Base-by-base conservation (phyloP, 2,329 filamentous ascomycete species). In the Fusarium nematophilum region DNA sequence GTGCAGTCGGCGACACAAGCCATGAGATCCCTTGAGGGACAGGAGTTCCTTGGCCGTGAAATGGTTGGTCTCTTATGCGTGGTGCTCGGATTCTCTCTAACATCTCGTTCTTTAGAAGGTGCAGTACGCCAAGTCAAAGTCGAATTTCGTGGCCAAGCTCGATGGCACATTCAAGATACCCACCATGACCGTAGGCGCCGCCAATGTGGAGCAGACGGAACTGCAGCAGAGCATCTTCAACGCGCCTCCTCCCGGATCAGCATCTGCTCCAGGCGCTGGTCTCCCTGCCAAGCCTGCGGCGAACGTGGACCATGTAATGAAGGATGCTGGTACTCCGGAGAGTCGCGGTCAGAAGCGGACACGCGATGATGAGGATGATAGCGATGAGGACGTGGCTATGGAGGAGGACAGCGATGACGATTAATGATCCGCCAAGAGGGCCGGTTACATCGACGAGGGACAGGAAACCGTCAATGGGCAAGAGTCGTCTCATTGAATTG, bases 1-100 rank as follows among this genome's bases (percentile, higher is more conserved):
- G 82, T 94, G 27, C 90, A 97, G 65, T 88, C 92, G n/a, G 92
- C 93, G 45, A 97, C 93, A 18, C 92, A 97, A 73, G 95, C 95
- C 2, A 92, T 99, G 92, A 84, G 94, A 64, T 88, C 91, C 9
- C 80, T 97, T 40, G 90, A 98, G 67, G 92, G 91, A 3, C 91
- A 92, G 70, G 86, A 90, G 3, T 93, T 99, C 64, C 89, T 96
- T 62, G 95, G 93, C 13, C 88, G 86, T 63, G 85, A 92, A 64
- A 87, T 99, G 82, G 94, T 97, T 75, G 61, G 90, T 81, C 26
- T 10, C 31, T 18, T 23, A 13, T 11, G 9, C 29, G 21, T 23
- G n/a, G 10, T 13, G 37, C 25, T 34, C 33, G 9, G 30, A 9
- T n/a, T 14, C 18, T 3, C 31, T 33, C 55, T 64, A 57, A 61